Base-by-base conservation (phyloP, 345 rosid species). In the Combretum micranthum region DNA sequence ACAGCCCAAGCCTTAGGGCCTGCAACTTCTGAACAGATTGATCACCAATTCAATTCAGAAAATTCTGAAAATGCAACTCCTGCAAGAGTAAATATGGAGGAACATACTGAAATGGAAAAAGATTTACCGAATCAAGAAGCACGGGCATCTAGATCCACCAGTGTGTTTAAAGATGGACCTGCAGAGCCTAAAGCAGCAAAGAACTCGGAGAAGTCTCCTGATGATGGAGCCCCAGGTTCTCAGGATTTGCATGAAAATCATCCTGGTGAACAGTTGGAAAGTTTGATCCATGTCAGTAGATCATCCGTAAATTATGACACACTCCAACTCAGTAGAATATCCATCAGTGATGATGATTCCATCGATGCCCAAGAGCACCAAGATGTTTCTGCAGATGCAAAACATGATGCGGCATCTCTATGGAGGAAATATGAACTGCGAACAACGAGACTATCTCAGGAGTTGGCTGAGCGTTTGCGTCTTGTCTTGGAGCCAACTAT, bases 391-490 rank as follows among this genome's bases (percentile, higher is more conserved):
- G 63, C 52, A 22, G 73, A 76, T 65, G 62, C 64, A 42, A 76
- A 55, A 64, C 67, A 61, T 64, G 68, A 75, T 64, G 84, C 87
- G 17, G 62, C 70, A 54, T 69, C 67, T 64, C 76, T 76, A 51
- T 93, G 99, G 99, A 85, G 83, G 70, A 89, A 71, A 75, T 93
- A 82, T 61, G 97, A 93, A 62, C 61, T 83, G 62, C 79, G 64
- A 20, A 89, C 96, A 7, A 72, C 83, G 32, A 87, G 83, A 71
- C 68, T 87, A 61, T 89, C 97, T 44, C 96, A 89, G 69, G 96
- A 89, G 75, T 71, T 93, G 72, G 90, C 97, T 63, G 99, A 93
- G 72, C 99, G 85, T 53, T 68, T 93, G 67, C 94, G 97, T 19
- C 96, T 93, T 54, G 83, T 93, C 63, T 57, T 93, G 89, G 97